Evolutionary conservation across 2,329 filamentous ascomycete genomes (phyloP).

Genomic region (Trichophyton schoenleinii): DNA sequence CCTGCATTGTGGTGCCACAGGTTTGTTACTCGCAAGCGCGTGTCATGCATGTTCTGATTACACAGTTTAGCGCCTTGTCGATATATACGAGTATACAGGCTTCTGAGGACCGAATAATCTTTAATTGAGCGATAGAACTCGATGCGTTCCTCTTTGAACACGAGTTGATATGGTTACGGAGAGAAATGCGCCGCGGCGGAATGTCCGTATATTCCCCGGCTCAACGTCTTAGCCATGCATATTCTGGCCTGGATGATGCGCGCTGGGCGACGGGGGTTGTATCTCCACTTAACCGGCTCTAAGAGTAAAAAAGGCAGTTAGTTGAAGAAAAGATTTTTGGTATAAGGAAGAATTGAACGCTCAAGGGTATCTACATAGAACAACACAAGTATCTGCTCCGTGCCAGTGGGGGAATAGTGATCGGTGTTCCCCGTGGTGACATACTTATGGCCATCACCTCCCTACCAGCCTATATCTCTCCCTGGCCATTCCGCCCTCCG

Average conservation of each 20-base stretch:
- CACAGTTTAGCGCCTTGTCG: no score
- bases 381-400: not conserved
- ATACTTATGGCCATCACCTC: conserved; percentile 13
- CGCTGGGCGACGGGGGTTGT: not conserved
- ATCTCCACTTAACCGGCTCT: not conserved
- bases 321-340: not conserved
- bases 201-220: not conserved
- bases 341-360: not conserved
- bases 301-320: not conserved
- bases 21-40: no score
- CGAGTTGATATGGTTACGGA: not conserved
- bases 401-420: not conserved
- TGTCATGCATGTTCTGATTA: no score
- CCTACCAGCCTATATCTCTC: conserved; percentile 32
- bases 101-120: no score
- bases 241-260: not conserved
- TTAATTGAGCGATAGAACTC: no score
- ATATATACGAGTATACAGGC: no score
- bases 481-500: conserved; percentile 33
- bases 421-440: not conserved
- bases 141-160: no score
- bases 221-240: not conserved
- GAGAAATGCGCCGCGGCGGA: not conserved
- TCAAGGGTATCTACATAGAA: not conserved
- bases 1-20: no score